phyloP scores from a whole-genome alignment of 1,284 basidiomycete genomes.

The Cryptococcus floricola region DNA sequence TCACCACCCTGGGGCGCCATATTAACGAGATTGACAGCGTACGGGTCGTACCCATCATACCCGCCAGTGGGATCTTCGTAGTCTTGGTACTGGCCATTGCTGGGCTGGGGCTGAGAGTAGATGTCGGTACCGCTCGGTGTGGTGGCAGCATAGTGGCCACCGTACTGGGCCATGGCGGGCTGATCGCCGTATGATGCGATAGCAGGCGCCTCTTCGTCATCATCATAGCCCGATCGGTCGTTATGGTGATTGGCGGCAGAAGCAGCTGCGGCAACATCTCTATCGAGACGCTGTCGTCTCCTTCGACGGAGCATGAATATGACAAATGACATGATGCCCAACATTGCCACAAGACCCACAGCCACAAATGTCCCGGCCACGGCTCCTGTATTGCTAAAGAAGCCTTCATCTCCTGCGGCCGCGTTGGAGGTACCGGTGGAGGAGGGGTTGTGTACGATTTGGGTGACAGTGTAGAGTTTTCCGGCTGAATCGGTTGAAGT shows the following conservation, averaged over 20 bases:
- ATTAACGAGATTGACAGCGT: slow-evolving; percentile 34
- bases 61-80: slow-evolving; percentile 47
- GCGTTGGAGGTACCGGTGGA: slow-evolving; percentile 16
- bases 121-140: slow-evolving; percentile 22
- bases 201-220: slow-evolving; percentile 38
- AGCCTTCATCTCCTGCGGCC: slow-evolving; percentile 23
- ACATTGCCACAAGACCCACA: slow-evolving; percentile 45
- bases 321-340: slow-evolving; percentile 41
- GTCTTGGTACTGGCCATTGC: slow-evolving; percentile 31
- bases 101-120: slow-evolving; percentile 28
- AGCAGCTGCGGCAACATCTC: slow-evolving; percentile 50
- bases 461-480: slow-evolving; percentile 38
- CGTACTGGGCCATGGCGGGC: slow-evolving; percentile 46
- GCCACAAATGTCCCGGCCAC: slow-evolving; percentile 50
- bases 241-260: slow-evolving; percentile 46
- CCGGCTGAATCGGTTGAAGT: slow-evolving; percentile 20
- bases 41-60: slow-evolving; percentile 42
- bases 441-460: slow-evolving; percentile 36
- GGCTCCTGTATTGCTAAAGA: slow-evolving; percentile 49
- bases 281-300: slow-evolving; percentile 46
- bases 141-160: slow-evolving; percentile 40
- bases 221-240: slow-evolving; percentile 43
- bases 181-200: neutral
- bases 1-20: slow-evolving; percentile 12
- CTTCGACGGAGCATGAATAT: slow-evolving; percentile 46